Conservation (phyloP, 106 monocot genomes). For the Apostasia shenzhenica region DNA sequence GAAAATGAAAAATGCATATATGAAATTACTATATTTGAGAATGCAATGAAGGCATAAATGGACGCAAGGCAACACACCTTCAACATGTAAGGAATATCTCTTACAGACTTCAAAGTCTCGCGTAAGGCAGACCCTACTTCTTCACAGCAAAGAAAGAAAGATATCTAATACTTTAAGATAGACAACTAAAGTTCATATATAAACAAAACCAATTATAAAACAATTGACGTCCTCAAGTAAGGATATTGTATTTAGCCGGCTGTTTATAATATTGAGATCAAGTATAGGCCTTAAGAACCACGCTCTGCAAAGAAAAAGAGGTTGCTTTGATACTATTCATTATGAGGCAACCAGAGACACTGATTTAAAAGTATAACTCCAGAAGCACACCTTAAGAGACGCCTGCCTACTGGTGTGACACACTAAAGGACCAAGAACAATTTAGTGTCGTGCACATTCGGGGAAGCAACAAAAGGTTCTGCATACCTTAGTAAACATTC, state of each 20-base stretch:
- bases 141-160: constrained; percentile 88
- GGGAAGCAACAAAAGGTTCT: neutral
- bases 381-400: constrained; percentile 58
- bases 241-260: constrained; percentile 88
- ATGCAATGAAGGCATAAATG: neutral
- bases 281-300: constrained; percentile 90
- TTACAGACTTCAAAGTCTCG: constrained; percentile 73
- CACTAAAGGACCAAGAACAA: constrained; percentile 45
- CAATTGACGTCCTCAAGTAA: constrained; percentile 3
- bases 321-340: neutral
- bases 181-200: neutral
- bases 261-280: constrained; percentile 62
- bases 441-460: constrained; percentile 7
- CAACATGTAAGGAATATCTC: constrained; percentile 70
- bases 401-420: constrained; percentile 92
- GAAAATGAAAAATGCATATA: too few species aligned
- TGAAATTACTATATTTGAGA: too few species aligned
- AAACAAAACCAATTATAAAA: neutral
- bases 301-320: constrained; percentile 25
- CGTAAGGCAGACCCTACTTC: constrained; percentile 82
- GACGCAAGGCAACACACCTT: constrained; percentile 29
- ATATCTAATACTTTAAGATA: constrained; percentile 42
- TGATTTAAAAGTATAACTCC: neutral
- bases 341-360: neutral
- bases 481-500: too few species aligned